Percentiles rank a stretch among this genome's conserved stretches.
Conservation (phyloP, 73 alveolate species). For the Breviolum minutum region DNA sequence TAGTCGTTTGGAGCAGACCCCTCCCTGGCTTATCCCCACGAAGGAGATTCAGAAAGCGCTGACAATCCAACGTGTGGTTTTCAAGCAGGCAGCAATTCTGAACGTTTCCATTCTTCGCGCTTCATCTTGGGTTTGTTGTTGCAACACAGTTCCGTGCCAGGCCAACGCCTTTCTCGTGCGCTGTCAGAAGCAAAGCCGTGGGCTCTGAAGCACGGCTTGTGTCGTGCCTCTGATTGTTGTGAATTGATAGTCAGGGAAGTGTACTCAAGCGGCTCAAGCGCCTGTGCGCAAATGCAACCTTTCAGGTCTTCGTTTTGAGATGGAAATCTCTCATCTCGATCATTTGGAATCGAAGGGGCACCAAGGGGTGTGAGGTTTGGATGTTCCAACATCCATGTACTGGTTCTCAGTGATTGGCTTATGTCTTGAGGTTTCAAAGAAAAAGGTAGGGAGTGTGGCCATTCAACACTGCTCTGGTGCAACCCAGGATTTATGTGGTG, state of each 20-base stretch:
- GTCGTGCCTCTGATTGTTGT: too few relatives aligned
- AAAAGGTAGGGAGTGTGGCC: too few relatives aligned
- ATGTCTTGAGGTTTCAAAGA: too few relatives aligned
- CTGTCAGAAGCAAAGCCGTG: constrained; percentile 80
- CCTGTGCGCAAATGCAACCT: too few relatives aligned
- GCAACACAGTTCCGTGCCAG: background rate
- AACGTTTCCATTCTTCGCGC: background rate
- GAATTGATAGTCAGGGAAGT: too few relatives aligned
- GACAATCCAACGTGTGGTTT: constrained; percentile 60
- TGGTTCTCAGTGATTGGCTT: too few relatives aligned
- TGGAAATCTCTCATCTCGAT: constrained; percentile 85
- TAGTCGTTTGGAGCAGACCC: too few relatives aligned
- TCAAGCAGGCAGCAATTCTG: constrained; percentile 35
- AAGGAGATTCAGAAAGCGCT: constrained; percentile 89
- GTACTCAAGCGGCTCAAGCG: too few relatives aligned
- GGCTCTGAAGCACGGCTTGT: background rate
- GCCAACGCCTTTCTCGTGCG: constrained; percentile 82
- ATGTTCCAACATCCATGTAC: too few relatives aligned
- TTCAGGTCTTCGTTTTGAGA: constrained; percentile 76
- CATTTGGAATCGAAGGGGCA: constrained; percentile 69
- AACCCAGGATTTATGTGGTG: constrained; percentile 59
- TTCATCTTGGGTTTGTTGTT: too few relatives aligned
- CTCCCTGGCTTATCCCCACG: background rate
- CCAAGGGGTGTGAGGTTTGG: background rate
- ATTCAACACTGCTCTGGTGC: background rate